These are phyloP conservation scores for Senecio squalidus DNA, from an alignment of 140 eudicot species.

Conservation along the genomic window DNA sequence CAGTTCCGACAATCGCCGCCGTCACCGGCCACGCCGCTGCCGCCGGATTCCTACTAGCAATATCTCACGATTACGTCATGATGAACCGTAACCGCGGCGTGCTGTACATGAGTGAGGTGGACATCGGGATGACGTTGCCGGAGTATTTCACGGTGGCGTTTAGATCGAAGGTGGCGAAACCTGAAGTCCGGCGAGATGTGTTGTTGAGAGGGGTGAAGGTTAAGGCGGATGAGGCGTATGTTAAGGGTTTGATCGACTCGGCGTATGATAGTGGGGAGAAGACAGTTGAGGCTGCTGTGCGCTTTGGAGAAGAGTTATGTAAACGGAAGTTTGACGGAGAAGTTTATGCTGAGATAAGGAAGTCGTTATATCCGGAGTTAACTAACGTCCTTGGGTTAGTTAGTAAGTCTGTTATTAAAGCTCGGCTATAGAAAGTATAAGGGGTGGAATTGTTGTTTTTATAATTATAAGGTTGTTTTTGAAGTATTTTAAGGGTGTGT, in stretches of 20 bases:
- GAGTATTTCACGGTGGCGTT: conserved; percentile 51
- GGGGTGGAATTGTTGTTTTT: conserved; percentile 4
- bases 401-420: neutral
- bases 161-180: conserved; percentile 39
- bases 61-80: conserved; percentile 75
- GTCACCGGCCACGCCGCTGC: conserved; percentile 83
- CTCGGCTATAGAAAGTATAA: conserved; percentile 22
- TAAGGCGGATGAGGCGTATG: conserved; percentile 58
- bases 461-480: neutral
- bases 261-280: conserved; percentile 42
- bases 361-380: conserved; percentile 64
- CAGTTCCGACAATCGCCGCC: conserved; percentile 85
- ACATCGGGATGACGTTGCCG: conserved; percentile 73
- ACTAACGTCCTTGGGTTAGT: conserved; percentile 44
- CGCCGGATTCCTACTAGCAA: conserved; percentile 61
- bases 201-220: conserved; percentile 51
- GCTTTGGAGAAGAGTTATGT: conserved; percentile 48
- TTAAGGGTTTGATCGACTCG: conserved; percentile 55
- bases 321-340: conserved; percentile 62
- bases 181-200: conserved; percentile 45
- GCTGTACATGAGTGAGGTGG: conserved; percentile 89
- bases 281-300: conserved; percentile 44
- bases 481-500: neutral
- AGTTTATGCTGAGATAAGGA: conserved; percentile 64
- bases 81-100: conserved; percentile 59